Conservation (phyloP, 2,329 filamentous ascomycete species). For the Canariomyces notabilis region DNA sequence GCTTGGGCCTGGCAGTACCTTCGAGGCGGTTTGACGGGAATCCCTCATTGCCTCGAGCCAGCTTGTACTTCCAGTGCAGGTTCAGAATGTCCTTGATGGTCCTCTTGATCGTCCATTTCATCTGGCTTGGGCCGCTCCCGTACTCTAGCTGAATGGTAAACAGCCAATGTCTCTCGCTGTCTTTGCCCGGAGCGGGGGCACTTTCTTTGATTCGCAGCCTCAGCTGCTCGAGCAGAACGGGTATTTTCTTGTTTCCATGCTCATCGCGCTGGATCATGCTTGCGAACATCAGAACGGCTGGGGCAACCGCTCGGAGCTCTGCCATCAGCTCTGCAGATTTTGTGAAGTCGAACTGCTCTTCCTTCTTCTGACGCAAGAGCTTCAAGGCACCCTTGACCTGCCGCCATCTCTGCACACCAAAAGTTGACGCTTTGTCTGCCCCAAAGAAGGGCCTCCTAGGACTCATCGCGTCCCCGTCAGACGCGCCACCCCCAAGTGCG, state of each 20-base stretch:
- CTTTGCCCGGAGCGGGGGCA: conserved; percentile 58
- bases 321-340: conserved; percentile 97
- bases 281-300: conserved; percentile 87
- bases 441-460: conserved; percentile 54
- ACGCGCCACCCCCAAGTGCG: conserved; percentile 57
- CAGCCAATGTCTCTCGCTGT: conserved; percentile 67
- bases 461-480: conserved; percentile 57
- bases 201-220: conserved; percentile 85
- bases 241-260: conserved; percentile 89
- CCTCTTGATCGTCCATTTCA: conserved; percentile 92
- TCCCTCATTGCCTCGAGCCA: conserved; percentile 77
- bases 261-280: conserved; percentile 98
- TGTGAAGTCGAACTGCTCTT: conserved; percentile 84
- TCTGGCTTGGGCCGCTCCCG: conserved; percentile 87
- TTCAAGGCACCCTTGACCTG: conserved; percentile 88
- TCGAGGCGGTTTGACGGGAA: conserved; percentile 67
- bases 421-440: conserved; percentile 65
- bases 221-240: conserved; percentile 89
- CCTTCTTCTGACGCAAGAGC: conserved; percentile 71
- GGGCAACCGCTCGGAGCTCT: conserved; percentile 85
- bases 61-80: conserved; percentile 87
- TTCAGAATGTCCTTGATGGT: conserved; percentile 88
- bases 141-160: conserved; percentile 95
- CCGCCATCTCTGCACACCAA: conserved; percentile 80
- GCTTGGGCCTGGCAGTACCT: conserved; percentile 63